Percentiles rank a stretch among this genome's conserved stretches.
Conservation (phyloP, 352 stramenopile species). For the Phytophthora tubulina region DNA sequence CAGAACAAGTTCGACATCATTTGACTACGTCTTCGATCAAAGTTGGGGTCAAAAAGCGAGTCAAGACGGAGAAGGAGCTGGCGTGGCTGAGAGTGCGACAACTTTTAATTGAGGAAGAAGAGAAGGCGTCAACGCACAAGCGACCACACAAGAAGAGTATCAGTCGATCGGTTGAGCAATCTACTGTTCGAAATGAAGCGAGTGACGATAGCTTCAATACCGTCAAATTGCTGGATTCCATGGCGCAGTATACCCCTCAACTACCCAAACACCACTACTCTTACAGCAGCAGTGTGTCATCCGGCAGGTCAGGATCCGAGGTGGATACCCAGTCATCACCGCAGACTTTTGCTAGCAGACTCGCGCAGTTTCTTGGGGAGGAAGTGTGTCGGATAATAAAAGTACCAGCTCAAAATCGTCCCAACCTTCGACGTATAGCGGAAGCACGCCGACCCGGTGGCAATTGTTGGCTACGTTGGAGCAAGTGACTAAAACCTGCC, state of each 20-base stretch:
- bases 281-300: constrained; percentile 2
- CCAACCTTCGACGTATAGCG: not conserved
- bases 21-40: not conserved
- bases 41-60: not conserved
- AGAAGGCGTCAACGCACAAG: constrained; percentile 31
- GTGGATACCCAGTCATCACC: not conserved
- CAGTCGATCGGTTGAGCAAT: not conserved
- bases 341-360: constrained; percentile 13
- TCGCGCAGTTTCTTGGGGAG: constrained; percentile 3
- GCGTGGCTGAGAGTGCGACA: constrained; percentile 49
- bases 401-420: not conserved
- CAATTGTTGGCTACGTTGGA: constrained; percentile 46
- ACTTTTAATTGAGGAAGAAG: constrained; percentile 48
- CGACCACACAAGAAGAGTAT: constrained; percentile 11
- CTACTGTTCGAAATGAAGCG: not conserved
- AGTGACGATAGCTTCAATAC: not conserved
- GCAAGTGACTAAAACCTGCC: constrained; percentile 58
- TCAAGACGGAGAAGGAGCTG: constrained; percentile 37
- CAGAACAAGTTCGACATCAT: not conserved
- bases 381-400: constrained; percentile 17
- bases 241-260: not conserved
- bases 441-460: constrained; percentile 31
- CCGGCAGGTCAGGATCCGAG: not conserved
- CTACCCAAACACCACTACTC: not conserved
- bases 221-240: constrained; percentile 3